Percentiles rank a stretch among this genome's conserved stretches.
Evolutionary conservation across 768 basidiomycete species (phyloP).

Genomic region (Tricholoma bakamatsutake): DNA sequence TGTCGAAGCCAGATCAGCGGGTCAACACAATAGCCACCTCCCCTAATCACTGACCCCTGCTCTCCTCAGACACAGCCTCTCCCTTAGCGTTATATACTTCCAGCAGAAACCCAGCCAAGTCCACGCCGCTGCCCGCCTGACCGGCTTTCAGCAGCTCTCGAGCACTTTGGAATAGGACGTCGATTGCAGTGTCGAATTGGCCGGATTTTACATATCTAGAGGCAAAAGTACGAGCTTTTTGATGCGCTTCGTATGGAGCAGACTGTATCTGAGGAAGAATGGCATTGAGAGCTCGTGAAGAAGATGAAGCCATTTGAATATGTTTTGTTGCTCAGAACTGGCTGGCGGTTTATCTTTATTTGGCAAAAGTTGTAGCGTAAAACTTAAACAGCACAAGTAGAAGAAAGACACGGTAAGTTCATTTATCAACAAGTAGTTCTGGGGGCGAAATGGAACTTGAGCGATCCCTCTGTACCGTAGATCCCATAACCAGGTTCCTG

Average conservation of each 20-base stretch:
- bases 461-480: conserved; percentile 37
- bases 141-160: conserved; percentile 84
- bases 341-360: neutral
- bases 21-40: neutral
- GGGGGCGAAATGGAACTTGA: conserved; percentile 64
- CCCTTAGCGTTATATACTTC: conserved; percentile 78
- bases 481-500: conserved; percentile 70
- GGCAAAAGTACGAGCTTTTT: conserved; percentile 94
- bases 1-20: conserved; percentile 27
- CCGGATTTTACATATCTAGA: conserved; percentile 78
- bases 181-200: conserved; percentile 82
- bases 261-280: conserved; percentile 67
- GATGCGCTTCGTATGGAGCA: conserved; percentile 90
- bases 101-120: conserved; percentile 73
- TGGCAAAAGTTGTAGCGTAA: too few relatives aligned
- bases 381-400: too few relatives aligned
- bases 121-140: conserved; percentile 86
- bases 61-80: conserved; percentile 69
- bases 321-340: neutral
- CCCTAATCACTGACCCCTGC: conserved; percentile 54
- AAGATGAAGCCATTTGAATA: conserved; percentile 29
- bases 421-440: conserved; percentile 48
- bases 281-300: conserved; percentile 64
- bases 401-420: too few relatives aligned
- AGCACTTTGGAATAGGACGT: conserved; percentile 88